Evolutionary conservation across 2,329 filamentous ascomycete species (phyloP).

Genomic region (Blastomyces gilchristii): DNA sequence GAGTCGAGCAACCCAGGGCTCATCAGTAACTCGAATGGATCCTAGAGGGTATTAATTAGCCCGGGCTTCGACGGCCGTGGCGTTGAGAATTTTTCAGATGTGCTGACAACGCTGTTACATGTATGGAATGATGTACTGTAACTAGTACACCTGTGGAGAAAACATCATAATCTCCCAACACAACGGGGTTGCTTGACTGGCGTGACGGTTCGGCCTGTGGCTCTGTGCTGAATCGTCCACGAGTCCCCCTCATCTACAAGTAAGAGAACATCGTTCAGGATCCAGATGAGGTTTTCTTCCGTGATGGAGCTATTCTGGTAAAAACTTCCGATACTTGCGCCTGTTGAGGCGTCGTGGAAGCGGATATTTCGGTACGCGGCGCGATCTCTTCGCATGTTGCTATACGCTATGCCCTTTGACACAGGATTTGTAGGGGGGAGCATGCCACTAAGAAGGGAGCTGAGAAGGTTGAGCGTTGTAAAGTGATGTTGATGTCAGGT

Average conservation of each 20-base stretch:
- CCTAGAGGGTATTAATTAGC: slow-evolving; percentile 13
- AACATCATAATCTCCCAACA: slow-evolving; percentile 14
- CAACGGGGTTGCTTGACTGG: slow-evolving; percentile 10
- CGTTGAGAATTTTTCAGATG: not conserved
- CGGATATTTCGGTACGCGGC: slow-evolving; percentile 13
- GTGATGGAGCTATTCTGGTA: slow-evolving; percentile 12
- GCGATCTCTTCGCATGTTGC: slow-evolving; percentile 3
- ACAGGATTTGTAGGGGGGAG: no score
- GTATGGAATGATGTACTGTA: no score
- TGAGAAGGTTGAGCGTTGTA: no score
- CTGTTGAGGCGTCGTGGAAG: slow-evolving; percentile 14
- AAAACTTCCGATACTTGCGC: slow-evolving; percentile 6
- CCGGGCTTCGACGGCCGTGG: not conserved
- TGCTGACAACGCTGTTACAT: not conserved
- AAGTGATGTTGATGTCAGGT: no score
- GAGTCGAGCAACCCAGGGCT: slow-evolving; percentile 12
- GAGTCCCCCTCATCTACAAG: not conserved
- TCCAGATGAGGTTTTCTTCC: slow-evolving; percentile 12
- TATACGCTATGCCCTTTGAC: no score
- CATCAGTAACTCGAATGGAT: slow-evolving; percentile 14
- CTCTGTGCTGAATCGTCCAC: not conserved
- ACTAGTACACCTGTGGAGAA: slow-evolving; percentile 8
- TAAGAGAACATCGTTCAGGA: slow-evolving; percentile 10
- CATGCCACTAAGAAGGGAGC: no score
- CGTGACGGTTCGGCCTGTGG: not conserved